Percentiles rank a stretch among this genome's conserved stretches.
Conservation (phyloP, 2,329 filamentous ascomycete genomes). For the Aquanectria penicillioides region DNA sequence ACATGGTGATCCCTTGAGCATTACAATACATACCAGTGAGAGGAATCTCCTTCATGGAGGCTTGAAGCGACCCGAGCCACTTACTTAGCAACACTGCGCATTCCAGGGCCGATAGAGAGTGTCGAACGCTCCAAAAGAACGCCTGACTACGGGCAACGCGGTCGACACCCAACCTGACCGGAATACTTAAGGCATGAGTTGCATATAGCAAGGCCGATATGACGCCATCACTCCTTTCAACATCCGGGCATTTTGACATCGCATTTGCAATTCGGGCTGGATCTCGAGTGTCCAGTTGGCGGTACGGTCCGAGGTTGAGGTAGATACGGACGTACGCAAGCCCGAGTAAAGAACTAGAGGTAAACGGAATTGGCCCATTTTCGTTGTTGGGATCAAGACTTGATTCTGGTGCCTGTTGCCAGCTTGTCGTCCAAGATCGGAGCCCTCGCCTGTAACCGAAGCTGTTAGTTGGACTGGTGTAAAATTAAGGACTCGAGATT, state of each 20-base stretch:
- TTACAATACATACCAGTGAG: slow-evolving; percentile 40
- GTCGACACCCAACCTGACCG: slow-evolving; percentile 64
- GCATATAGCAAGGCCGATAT: slow-evolving; percentile 62
- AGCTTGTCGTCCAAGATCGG: slow-evolving; percentile 50
- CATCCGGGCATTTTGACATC: slow-evolving; percentile 48
- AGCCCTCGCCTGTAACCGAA: slow-evolving; percentile 42
- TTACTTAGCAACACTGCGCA: slow-evolving; percentile 65
- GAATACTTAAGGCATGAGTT: slow-evolving; percentile 64
- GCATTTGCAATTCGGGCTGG: slow-evolving; percentile 52
- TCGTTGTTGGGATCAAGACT: slow-evolving; percentile 53
- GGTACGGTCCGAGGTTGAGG: slow-evolving; percentile 55
- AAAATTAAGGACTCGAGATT: background rate
- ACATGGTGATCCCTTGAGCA: background rate
- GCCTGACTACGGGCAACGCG: slow-evolving; percentile 64
- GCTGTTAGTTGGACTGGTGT: background rate
- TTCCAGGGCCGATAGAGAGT: slow-evolving; percentile 64
- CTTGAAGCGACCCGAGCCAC: slow-evolving; percentile 50
- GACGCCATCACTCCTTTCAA: slow-evolving; percentile 59
- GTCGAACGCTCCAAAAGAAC: slow-evolving; percentile 67
- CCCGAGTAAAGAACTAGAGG: slow-evolving; percentile 56
- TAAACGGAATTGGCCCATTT: slow-evolving; percentile 54
- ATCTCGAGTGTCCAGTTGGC: slow-evolving; percentile 56
- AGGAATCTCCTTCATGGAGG: slow-evolving; percentile 28
- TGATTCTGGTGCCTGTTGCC: slow-evolving; percentile 52
- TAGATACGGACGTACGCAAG: slow-evolving; percentile 59